Percentiles rank a stretch among this genome's conserved stretches.
Evolutionary conservation across 1,284 basidiomycete species (phyloP).

Genomic region (Malassezia globosa): DNA sequence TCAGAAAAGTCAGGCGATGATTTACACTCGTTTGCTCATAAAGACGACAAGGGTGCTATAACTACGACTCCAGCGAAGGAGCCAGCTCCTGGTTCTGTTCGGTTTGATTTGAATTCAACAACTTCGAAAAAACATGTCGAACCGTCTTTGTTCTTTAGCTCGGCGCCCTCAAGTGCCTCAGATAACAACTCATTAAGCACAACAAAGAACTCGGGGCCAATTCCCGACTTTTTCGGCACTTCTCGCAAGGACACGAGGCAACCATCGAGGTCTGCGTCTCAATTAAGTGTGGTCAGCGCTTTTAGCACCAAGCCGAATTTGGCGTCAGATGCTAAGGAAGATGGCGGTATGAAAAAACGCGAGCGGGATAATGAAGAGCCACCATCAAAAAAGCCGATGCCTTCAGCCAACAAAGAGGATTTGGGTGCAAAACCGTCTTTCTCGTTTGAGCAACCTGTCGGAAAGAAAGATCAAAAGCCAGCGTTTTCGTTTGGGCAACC

Average conservation of each 20-base stretch:
- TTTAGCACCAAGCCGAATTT: conserved; percentile 10
- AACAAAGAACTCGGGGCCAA: conserved; percentile 32
- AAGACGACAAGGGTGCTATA: too few species aligned
- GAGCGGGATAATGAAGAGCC: conserved; percentile 8
- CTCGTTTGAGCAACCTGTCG: background rate
- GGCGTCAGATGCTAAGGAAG: background rate
- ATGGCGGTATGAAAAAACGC: conserved; percentile 3
- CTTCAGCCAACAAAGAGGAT: too few species aligned
- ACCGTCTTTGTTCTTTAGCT: conserved; percentile 5
- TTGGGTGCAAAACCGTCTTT: background rate
- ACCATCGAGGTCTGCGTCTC: background rate
- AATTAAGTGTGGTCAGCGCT: conserved; percentile 3
- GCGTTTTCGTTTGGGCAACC: background rate
- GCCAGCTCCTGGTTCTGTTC: conserved; percentile 6
- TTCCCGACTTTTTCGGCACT: conserved; percentile 36
- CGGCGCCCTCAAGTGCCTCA: conserved; percentile 18
- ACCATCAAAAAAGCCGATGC: background rate
- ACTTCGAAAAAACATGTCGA: background rate
- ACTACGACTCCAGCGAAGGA: conserved; percentile 20
- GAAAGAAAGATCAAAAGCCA: background rate
- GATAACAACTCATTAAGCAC: conserved; percentile 8
- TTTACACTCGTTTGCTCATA: too few species aligned
- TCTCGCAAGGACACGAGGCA: background rate
- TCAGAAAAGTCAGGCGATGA: background rate
- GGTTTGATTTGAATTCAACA: background rate